Evolutionary conservation across 1,284 basidiomycete species (phyloP), one percentile per base, ranked within the genome.

Genomic region (Naganishia sp.): DNA sequence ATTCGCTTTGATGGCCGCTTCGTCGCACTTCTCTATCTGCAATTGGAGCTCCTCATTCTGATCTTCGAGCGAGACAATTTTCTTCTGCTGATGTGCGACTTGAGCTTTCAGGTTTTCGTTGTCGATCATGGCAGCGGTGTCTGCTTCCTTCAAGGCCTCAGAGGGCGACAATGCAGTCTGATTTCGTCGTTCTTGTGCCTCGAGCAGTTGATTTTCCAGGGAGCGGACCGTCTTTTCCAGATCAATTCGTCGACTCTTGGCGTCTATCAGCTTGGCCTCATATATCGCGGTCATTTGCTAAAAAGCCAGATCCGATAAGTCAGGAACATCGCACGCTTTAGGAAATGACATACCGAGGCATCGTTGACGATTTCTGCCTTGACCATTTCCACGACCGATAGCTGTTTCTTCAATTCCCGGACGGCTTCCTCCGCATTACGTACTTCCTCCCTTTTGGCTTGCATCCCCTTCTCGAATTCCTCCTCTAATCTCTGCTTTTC

Each of bases 91-190:
- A 76, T 98, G 92, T 62, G 86, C 84, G 31, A 92, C 84, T 76
- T 98, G 93, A 47, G 94, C 93, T 21, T 85, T 87, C 35, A 96
- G 84, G 28, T 87, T 88, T 77, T 97, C 93, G 73, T 95, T 95
- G 79, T 98, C 94, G 73, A 98, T 97, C 74, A 93, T 87, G 1
- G 88, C 85, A 0, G 92, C 86, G 2, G 86, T 84, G 13, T 82
- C 76, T 9, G 84, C 80, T 57, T 82, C 81, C 39, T 25, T 56
- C 5, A 46, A 32, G 2, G 42, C 54, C 41, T 68, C 63, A 31
- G 67, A 52, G 11, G 55, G 45, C 31, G 55, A 46, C 18, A 56
- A 57, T 6, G 61, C 55, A 39, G 65, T 46, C 35, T 63, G 61
- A 31, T 61, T 61, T 17, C 58, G 47, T 0, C 58, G 47, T 42